These are phyloP conservation scores for Boletus rubropictus DNA, from an alignment of 768 basidiomycete species.

Conservation along the genomic window DNA sequence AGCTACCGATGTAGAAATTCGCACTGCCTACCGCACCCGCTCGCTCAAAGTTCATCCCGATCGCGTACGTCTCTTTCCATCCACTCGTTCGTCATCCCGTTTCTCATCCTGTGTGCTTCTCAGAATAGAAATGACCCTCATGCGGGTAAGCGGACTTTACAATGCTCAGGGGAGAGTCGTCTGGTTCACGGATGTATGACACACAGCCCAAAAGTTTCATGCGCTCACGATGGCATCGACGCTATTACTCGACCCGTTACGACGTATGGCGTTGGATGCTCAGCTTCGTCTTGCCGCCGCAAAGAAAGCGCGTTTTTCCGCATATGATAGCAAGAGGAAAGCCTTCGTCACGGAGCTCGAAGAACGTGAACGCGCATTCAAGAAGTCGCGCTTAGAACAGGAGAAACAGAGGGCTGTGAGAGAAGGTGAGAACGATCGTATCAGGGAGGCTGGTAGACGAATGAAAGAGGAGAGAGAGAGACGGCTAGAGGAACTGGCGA, in stretches of 20 bases:
- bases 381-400: conserved; percentile 62
- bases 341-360: conserved; percentile 73
- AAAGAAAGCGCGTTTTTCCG: conserved; percentile 60
- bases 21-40: conserved; percentile 70
- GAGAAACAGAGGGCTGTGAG: conserved; percentile 49
- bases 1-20: conserved; percentile 71
- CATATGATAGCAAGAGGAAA: conserved; percentile 70
- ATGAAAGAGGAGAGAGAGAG: conserved; percentile 63
- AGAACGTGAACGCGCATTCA: conserved; percentile 69
- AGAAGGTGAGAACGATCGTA: conserved; percentile 59
- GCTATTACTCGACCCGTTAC: conserved; percentile 72
- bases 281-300: conserved; percentile 69
- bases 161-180: not conserved
- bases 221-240: conserved; percentile 79
- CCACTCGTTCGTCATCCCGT: conserved; percentile 12
- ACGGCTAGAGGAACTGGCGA: conserved; percentile 41
- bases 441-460: conserved; percentile 69
- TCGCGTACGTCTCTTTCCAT: conserved; percentile 45
- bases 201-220: conserved; percentile 69
- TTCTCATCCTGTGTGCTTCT: conserved; percentile 2
- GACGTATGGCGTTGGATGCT: conserved; percentile 73
- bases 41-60: conserved; percentile 88
- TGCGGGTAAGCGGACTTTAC: conserved; percentile 44
- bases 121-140: conserved; percentile 78
- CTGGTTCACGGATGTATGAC: not conserved